phyloP scores from a whole-genome alignment of 139 green algal genomes.

The Raphidocelis subcapitata region DNA sequence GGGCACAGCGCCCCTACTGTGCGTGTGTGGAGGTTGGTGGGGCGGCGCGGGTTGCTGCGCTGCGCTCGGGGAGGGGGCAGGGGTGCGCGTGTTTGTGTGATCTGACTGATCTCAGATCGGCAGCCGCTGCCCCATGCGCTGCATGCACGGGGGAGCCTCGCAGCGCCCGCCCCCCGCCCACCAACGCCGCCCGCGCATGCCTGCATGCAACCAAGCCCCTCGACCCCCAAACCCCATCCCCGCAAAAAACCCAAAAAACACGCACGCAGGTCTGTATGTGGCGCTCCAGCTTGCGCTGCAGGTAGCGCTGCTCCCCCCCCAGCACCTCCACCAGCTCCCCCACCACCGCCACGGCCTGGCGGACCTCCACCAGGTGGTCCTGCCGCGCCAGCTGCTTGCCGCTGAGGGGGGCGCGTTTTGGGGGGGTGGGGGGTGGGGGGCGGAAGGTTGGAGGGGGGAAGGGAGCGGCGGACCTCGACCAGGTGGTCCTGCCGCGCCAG shows the following conservation, averaged over 20 bases:
- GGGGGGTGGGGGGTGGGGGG: too few species aligned
- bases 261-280: constrained; percentile 50
- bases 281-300: constrained; percentile 49
- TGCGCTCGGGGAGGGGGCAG: too few species aligned
- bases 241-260: constrained; percentile 47
- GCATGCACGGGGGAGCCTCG: background rate
- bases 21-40: too few species aligned
- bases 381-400: constrained; percentile 40
- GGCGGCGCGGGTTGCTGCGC: too few species aligned
- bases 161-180: background rate
- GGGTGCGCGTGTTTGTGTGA: too few species aligned
- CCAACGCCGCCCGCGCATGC: background rate
- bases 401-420: too few species aligned
- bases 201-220: background rate
- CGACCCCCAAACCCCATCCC: background rate
- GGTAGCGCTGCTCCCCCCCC: constrained; percentile 45
- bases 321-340: constrained; percentile 48
- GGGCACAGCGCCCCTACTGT: background rate
- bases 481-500: constrained; percentile 46
- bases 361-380: constrained; percentile 51
- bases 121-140: too few species aligned
- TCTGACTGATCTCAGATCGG: background rate
- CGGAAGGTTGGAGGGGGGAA: too few species aligned
- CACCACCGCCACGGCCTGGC: constrained; percentile 45
- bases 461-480: constrained; percentile 43